Evolutionary conservation across 2,329 filamentous ascomycete genomes (phyloP).

Genomic region (Chrysoporthe puriensis): DNA sequence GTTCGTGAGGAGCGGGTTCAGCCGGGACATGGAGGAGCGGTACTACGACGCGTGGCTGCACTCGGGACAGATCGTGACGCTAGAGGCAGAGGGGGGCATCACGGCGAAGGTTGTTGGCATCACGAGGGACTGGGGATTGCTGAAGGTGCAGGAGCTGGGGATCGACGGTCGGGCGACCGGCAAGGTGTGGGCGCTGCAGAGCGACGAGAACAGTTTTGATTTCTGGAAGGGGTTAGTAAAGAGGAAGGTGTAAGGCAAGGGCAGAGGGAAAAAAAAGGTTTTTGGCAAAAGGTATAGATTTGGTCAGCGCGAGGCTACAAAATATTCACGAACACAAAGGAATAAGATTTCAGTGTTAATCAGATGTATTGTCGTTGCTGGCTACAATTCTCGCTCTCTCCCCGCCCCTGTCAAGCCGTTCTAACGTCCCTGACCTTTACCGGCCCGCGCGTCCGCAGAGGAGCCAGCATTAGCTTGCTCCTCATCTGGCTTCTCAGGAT

Average conservation of each 20-base stretch:
- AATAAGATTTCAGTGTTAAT: background rate
- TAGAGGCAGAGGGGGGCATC: constrained; percentile 79
- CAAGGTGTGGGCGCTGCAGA: constrained; percentile 81
- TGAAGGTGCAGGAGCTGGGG: constrained; percentile 82
- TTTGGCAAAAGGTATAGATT: background rate
- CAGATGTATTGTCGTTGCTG: background rate
- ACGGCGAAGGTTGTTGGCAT: constrained; percentile 83
- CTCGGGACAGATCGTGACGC: constrained; percentile 68
- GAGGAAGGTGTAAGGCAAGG: constrained; percentile 64
- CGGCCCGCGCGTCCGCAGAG: no score
- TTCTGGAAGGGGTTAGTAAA: constrained; percentile 89
- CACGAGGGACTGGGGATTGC: constrained; percentile 85
- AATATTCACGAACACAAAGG: background rate
- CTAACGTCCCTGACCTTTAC: no score
- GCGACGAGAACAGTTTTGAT: constrained; percentile 97
- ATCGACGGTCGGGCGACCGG: constrained; percentile 75
- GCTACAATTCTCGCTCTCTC: no score
- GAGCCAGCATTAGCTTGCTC: no score
- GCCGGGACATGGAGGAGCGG: constrained; percentile 67
- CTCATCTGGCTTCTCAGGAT: no score
- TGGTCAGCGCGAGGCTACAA: background rate
- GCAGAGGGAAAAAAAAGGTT: background rate
- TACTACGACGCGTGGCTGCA: constrained; percentile 92
- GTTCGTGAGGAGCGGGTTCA: constrained; percentile 79
- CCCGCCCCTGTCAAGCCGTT: no score